phyloP scores from a whole-genome alignment of 108 stramenopile genomes.

The Aureococcus anophagefferens region DNA sequence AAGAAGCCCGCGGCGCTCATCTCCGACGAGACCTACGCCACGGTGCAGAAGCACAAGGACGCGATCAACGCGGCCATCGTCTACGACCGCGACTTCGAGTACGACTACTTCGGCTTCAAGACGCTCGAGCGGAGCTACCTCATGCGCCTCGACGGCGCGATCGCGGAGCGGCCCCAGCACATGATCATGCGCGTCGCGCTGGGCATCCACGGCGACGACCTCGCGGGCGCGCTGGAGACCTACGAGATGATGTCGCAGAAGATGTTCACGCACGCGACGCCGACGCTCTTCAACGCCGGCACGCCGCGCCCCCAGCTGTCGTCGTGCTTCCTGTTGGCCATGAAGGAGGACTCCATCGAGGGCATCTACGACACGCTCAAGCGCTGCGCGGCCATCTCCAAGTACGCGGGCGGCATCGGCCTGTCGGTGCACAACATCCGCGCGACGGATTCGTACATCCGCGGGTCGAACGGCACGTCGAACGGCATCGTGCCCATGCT shows the following conservation, averaged over 20 bases:
- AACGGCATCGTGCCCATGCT: slow-evolving; percentile 99
- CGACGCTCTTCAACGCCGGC: slow-evolving; percentile 96
- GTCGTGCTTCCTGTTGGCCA: slow-evolving; percentile 85
- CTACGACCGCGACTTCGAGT: slow-evolving; percentile 86
- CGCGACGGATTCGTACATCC: slow-evolving; percentile 81
- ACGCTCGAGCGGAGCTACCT: slow-evolving; percentile 96
- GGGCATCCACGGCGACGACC: slow-evolving; percentile 91
- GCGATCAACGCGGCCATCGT: slow-evolving; percentile 66
- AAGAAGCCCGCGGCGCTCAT: slow-evolving; percentile 76
- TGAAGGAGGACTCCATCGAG: slow-evolving; percentile 95
- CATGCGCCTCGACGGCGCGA: slow-evolving; percentile 73
- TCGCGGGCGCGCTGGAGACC: slow-evolving; percentile 79
- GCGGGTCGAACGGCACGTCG: slow-evolving; percentile 92
- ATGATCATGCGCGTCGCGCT: slow-evolving; percentile 96
- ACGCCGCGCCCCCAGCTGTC: slow-evolving; percentile 94
- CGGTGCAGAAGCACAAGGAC: slow-evolving; percentile 32
- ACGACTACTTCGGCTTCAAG: slow-evolving; percentile 99
- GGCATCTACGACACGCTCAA: slow-evolving; percentile 99
- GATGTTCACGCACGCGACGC: slow-evolving; percentile 98
- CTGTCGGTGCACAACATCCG: slow-evolving; percentile 87
- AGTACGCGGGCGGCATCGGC: slow-evolving; percentile 98
- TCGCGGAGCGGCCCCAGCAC: slow-evolving; percentile 94
- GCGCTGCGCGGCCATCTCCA: slow-evolving; percentile 95
- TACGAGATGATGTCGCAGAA: slow-evolving; percentile 82
- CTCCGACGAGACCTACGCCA: slow-evolving; percentile 5